Base-by-base conservation (phyloP, 2,329 filamentous ascomycete genomes). In the Neonectria coccinea region DNA sequence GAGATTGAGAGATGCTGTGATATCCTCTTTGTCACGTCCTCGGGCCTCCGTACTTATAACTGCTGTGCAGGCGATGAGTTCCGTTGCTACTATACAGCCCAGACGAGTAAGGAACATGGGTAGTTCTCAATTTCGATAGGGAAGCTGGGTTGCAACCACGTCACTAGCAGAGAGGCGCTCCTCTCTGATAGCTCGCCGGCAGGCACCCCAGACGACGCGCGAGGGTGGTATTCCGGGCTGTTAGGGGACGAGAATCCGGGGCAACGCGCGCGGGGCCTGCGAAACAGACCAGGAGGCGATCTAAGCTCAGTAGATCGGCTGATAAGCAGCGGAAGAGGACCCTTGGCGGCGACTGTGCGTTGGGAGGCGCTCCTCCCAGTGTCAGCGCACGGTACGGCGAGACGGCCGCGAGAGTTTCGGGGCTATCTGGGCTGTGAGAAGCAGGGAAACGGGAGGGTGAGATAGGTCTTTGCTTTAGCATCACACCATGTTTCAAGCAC, bases 81-180 rank as follows among this genome's bases (percentile, higher is more conserved):
- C 27, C 4, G 36, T 16, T 12, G 29, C 14, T 36, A 31, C 45
- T 58, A 51, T 58, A 20, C 27, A 11, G 18, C 44, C 33, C 14
- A n/a, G 22, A 16, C 16, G 22, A 36, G 45, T 36, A 27, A 25
- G 14, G 31, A 31, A 8, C 55, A 51, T 42, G 55, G 42, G 33
- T 50, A 31, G 33, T 50, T 51, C 33, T 29, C 29, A 36, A 25
- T 11, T 14, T 51, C 31, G 56, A 58, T 51, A 51, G n/a, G 16
- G 16, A 47, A 25, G 29, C 16, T 50, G 25, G 16, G 48, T 51
- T 44, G 20, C 22, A 25, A 56, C 45, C 56, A 51, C 48, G 56
- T 60, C 56, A 60, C 55, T 50, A 27, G 47, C 18, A 31, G 22
- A 50, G 62, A 45, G 62, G 62, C 53, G 62, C 62, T 64, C 62